These are phyloP conservation scores for Termitomyces sp. DNA, from an alignment of 768 basidiomycete genomes.

Conservation along the genomic window DNA sequence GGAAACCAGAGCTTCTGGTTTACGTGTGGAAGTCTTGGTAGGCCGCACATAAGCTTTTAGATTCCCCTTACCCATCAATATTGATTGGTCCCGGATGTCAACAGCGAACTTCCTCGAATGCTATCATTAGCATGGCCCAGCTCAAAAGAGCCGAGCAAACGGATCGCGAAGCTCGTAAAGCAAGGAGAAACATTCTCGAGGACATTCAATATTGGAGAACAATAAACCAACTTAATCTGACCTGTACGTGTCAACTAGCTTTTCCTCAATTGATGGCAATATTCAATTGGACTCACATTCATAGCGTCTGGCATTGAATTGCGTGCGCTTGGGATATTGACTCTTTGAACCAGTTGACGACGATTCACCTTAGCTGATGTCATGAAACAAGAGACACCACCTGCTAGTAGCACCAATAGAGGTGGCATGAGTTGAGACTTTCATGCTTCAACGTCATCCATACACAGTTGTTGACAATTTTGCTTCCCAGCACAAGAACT, in stretches of 20 bases:
- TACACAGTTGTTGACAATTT: neutral
- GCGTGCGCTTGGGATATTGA: neutral
- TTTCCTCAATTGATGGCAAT: neutral
- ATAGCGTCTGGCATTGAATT: neutral
- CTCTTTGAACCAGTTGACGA: neutral
- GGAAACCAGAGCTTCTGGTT: neutral
- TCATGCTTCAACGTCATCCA: neutral
- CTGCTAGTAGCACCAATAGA: neutral
- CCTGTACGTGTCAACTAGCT: neutral
- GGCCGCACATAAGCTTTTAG: neutral
- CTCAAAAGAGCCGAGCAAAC: neutral
- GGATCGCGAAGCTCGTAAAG: neutral
- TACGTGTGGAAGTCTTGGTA: neutral
- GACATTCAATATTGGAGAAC: neutral
- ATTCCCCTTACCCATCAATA: neutral
- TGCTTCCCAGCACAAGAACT: neutral
- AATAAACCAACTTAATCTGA: neutral
- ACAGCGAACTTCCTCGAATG: neutral
- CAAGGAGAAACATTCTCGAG: neutral
- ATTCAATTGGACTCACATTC: neutral
- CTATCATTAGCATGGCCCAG: neutral
- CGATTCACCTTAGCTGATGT: neutral
- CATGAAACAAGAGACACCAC: neutral
- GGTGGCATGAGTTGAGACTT: neutral
- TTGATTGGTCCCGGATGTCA: neutral